These are phyloP conservation scores for Zygosaccharomyces pseudobailii DNA, from an alignment of 1,139 yeast genomes.

Conservation along the genomic window DNA sequence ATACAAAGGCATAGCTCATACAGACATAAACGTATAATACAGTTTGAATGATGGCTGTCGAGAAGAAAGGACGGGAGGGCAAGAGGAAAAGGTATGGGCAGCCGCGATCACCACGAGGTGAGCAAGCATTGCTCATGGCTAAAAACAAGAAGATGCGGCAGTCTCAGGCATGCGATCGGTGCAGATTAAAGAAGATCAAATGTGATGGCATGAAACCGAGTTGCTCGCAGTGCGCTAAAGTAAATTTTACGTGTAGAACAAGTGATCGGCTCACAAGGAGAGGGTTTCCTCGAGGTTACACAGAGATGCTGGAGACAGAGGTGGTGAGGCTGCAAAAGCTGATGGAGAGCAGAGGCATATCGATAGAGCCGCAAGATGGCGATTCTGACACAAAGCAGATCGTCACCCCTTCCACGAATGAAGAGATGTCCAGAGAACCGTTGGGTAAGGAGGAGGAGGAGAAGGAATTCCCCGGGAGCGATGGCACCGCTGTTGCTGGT, in stretches of 20 bases:
- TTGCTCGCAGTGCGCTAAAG: slow-evolving; percentile 60
- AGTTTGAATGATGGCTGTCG: neutral
- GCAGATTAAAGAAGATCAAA: slow-evolving; percentile 69
- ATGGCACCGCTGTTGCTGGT: neutral
- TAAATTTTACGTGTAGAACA: slow-evolving; percentile 63
- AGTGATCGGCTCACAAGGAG: slow-evolving; percentile 68
- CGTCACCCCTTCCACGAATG: neutral
- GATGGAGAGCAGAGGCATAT: slow-evolving; percentile 7
- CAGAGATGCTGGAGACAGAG: slow-evolving; percentile 64
- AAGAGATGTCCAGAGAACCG: neutral
- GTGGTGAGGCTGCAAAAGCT: slow-evolving; percentile 54
- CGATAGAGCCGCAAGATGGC: neutral
- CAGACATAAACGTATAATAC: no score
- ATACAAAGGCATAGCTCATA: no score
- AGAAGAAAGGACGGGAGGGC: slow-evolving; percentile 1
- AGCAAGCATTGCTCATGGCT: slow-evolving; percentile 10
- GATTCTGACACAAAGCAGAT: neutral
- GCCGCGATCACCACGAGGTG: slow-evolving; percentile 11
- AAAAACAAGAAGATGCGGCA: slow-evolving; percentile 39
- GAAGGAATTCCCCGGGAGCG: neutral
- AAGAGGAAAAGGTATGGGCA: slow-evolving; percentile 22
- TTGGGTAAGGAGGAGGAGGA: neutral
- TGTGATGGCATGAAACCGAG: slow-evolving; percentile 68
- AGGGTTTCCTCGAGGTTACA: slow-evolving; percentile 72
- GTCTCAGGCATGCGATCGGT: slow-evolving; percentile 77